These are phyloP conservation scores for Brettanomyces naardenensis DNA, from an alignment of 805 yeast species.

Conservation along the genomic window DNA sequence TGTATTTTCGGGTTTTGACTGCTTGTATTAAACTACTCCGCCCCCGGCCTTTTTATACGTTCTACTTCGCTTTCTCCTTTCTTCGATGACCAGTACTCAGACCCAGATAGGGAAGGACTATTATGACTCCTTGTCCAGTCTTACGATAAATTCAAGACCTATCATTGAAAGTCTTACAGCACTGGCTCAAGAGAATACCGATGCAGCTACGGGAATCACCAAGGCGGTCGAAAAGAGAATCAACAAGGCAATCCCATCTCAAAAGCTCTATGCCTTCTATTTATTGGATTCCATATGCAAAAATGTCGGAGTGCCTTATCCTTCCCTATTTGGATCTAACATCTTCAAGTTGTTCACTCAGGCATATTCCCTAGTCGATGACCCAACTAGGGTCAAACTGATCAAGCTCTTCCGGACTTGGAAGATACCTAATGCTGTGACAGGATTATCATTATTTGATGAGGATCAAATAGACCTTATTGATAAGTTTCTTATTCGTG, in stretches of 20 bases:
- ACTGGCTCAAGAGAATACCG: slow-evolving; percentile 78
- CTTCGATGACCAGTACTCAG: no score
- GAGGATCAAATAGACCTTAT: slow-evolving; percentile 60
- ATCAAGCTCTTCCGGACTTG: slow-evolving; percentile 80
- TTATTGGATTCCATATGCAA: slow-evolving; percentile 87
- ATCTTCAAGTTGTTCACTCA: slow-evolving; percentile 64
- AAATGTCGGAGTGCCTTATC: slow-evolving; percentile 84
- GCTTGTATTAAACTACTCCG: no score
- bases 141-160: slow-evolving; percentile 86
- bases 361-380: slow-evolving; percentile 74
- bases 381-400: slow-evolving; percentile 63
- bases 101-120: slow-evolving; percentile 50
- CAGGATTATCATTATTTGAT: slow-evolving; percentile 68
- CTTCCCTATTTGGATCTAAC: slow-evolving; percentile 64
- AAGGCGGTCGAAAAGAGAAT: slow-evolving; percentile 71
- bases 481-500: slow-evolving; percentile 62
- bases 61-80: no score
- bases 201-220: slow-evolving; percentile 69
- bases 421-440: slow-evolving; percentile 58
- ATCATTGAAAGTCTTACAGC: slow-evolving; percentile 78
- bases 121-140: slow-evolving; percentile 58
- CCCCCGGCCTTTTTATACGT: no score
- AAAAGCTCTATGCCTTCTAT: slow-evolving; percentile 78
- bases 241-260: slow-evolving; percentile 68
- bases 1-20: no score